Percentiles rank a stretch among this genome's conserved stretches.
phyloP scores from a whole-genome alignment of 768 basidiomycete species.

The Pulveroboletus sp. region DNA sequence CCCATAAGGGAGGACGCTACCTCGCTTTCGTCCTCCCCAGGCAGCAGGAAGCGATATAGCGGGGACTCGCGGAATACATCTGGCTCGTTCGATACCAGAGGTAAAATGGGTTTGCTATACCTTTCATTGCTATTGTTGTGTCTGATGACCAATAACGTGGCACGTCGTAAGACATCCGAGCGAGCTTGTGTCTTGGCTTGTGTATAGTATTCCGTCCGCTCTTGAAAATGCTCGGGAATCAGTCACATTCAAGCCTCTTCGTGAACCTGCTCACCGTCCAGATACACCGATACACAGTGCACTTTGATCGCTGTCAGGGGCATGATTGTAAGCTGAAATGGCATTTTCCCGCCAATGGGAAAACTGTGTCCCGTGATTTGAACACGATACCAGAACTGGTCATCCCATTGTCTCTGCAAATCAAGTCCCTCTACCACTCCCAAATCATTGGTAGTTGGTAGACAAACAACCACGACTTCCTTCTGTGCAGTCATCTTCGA shows the following conservation, averaged over 20 bases:
- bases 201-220: constrained; percentile 78
- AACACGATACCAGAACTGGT: constrained; percentile 78
- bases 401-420: constrained; percentile 88
- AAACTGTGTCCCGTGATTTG: constrained; percentile 70
- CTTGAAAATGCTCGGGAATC: constrained; percentile 34
- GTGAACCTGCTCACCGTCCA: constrained; percentile 68
- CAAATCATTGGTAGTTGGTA: constrained; percentile 41
- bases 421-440: constrained; percentile 78
- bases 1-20: constrained; percentile 61
- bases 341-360: constrained; percentile 77
- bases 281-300: constrained; percentile 60
- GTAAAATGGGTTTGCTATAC: constrained; percentile 61
- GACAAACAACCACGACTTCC: constrained; percentile 71
- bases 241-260: background rate
- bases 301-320: constrained; percentile 82
- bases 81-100: constrained; percentile 66
- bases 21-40: constrained; percentile 51
- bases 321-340: constrained; percentile 74
- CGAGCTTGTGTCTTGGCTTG: constrained; percentile 62
- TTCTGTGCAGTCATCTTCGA: constrained; percentile 62
- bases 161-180: constrained; percentile 57
- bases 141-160: constrained; percentile 60
- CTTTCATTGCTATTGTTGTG: constrained; percentile 39
- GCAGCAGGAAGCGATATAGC: constrained; percentile 45
- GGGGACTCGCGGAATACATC: constrained; percentile 66